These are phyloP conservation scores for Leccinum obscurum DNA, from an alignment of 768 basidiomycete species.

Conservation along the genomic window DNA sequence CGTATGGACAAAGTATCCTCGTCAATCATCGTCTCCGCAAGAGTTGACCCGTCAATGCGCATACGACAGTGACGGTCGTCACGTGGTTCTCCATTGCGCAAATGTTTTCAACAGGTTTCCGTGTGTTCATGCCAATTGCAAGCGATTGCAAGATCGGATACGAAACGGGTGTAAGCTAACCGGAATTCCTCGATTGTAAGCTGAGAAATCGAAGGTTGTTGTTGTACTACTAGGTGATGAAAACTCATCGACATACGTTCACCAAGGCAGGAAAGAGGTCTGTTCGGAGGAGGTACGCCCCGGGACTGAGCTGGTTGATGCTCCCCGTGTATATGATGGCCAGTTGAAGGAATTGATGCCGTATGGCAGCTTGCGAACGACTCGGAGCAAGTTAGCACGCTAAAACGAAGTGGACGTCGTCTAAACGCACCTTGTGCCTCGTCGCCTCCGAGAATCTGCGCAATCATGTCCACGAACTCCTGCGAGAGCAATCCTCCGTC, in stretches of 20 bases:
- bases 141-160: no score
- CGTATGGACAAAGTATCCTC: no score
- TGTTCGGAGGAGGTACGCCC: constrained; percentile 65
- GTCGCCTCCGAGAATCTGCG: constrained; percentile 46
- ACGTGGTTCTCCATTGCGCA: no score
- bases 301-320: constrained; percentile 63
- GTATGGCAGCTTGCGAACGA: constrained; percentile 39
- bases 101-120: no score
- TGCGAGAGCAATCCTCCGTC: constrained; percentile 25
- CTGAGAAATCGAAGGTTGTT: no score
- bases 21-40: no score
- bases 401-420: background rate
- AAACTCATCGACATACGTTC: constrained; percentile 37
- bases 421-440: constrained; percentile 35
- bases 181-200: no score
- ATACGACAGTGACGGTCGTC: no score
- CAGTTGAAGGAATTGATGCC: constrained; percentile 57
- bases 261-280: constrained; percentile 60
- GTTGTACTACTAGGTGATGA: background rate
- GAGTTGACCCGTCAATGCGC: no score
- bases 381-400: constrained; percentile 2
- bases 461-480: constrained; percentile 51
- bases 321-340: constrained; percentile 59
- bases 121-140: no score
- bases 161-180: no score